Conservation (phyloP, 2,329 filamentous ascomycete genomes). For the Trichocomaceae sp. region DNA sequence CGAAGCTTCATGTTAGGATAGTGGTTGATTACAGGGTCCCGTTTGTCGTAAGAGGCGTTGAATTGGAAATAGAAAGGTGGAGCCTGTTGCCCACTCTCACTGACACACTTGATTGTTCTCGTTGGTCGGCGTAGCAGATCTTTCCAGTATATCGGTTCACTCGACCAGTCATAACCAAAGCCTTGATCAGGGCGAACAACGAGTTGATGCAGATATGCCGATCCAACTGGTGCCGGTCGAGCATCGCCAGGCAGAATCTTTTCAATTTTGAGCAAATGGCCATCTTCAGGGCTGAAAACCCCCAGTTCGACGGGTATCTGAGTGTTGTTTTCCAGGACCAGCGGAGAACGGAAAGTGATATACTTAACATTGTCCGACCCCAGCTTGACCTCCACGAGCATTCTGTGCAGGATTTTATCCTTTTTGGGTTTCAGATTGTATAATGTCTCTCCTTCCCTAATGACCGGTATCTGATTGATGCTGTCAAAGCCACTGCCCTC, state of each 20-base stretch:
- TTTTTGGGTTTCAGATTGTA: constrained; percentile 85
- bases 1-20: constrained; percentile 95
- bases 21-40: constrained; percentile 71
- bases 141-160: constrained; percentile 84
- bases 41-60: constrained; percentile 75
- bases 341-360: constrained; percentile 86
- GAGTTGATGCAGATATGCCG: constrained; percentile 80
- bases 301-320: constrained; percentile 93
- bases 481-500: constrained; percentile 93
- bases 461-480: constrained; percentile 80
- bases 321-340: constrained; percentile 91
- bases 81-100: constrained; percentile 68
- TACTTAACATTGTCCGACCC: constrained; percentile 97
- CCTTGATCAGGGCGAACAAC: constrained; percentile 88
- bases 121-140: constrained; percentile 81
- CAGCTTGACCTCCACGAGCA: constrained; percentile 85
- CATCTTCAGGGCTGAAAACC: constrained; percentile 78
- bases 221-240: constrained; percentile 83
- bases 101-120: constrained; percentile 78
- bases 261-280: constrained; percentile 91
- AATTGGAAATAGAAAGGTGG: constrained; percentile 95
- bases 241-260: constrained; percentile 91
- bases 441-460: constrained; percentile 86
- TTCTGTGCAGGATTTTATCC: constrained; percentile 75
- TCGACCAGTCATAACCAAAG: constrained; percentile 94